Conservation (phyloP, 306 rosid species). For the Mucuna pruriens region DNA sequence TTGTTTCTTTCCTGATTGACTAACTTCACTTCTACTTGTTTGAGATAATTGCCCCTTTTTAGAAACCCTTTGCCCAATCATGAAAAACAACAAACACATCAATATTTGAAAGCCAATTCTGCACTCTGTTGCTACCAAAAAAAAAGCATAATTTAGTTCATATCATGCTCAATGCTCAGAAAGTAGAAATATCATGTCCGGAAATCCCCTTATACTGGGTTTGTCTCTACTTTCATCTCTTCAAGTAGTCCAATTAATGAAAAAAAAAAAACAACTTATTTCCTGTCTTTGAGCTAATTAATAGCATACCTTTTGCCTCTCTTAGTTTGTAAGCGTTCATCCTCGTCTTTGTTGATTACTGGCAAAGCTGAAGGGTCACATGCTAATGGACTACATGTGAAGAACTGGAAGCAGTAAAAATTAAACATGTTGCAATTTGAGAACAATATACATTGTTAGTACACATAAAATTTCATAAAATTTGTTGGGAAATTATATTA, state of each 20-base stretch:
- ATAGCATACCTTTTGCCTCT: constrained; percentile 38
- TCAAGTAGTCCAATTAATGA: background rate
- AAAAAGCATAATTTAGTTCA: background rate
- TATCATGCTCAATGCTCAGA: background rate
- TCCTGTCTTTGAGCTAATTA: background rate
- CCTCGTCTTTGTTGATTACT: constrained; percentile 40
- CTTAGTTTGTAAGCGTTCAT: constrained; percentile 35
- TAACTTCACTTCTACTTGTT: constrained; percentile 35
- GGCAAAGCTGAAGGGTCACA: constrained; percentile 41
- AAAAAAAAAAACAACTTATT: background rate
- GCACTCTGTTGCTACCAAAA: background rate
- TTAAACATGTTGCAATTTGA: background rate
- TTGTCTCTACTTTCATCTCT: background rate
- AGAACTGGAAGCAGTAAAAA: constrained; percentile 40
- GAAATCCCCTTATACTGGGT: background rate
- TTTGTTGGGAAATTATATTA: background rate
- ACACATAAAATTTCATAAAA: background rate
- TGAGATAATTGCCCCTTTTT: constrained; percentile 46
- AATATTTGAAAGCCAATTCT: background rate
- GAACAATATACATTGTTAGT: background rate
- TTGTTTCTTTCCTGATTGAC: constrained; percentile 29
- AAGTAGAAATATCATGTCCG: background rate
- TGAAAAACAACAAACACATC: constrained; percentile 17
- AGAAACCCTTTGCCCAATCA: constrained; percentile 42
- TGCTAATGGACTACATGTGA: constrained; percentile 42